phyloP scores from a whole-genome alignment of 441 rosid species.

The Populus hybrid region DNA sequence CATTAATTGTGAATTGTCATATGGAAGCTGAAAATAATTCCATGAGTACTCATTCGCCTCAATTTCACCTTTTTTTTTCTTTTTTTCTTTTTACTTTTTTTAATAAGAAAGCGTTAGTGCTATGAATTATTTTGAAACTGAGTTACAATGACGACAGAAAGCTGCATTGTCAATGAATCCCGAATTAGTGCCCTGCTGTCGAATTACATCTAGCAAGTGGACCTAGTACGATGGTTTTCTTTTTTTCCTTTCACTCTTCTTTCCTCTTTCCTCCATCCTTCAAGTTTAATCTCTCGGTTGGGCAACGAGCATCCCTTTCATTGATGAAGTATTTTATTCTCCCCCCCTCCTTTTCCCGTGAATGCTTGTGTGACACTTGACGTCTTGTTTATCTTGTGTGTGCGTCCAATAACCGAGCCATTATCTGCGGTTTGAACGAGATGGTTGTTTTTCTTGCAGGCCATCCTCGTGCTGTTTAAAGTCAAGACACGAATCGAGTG shows the following conservation, averaged over 20 bases:
- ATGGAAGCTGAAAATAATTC: background rate
- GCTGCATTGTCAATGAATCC: background rate
- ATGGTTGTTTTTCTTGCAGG: background rate
- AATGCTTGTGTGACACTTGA: constrained; percentile 1
- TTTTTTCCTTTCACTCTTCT: background rate
- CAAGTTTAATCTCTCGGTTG: background rate
- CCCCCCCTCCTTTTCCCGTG: background rate
- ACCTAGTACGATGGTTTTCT: background rate
- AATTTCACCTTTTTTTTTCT: no score
- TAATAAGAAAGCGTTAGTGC: background rate
- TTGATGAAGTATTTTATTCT: background rate
- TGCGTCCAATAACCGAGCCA: background rate
- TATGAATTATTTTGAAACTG: background rate
- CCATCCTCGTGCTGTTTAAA: background rate
- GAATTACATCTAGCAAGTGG: background rate
- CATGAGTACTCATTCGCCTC: background rate
- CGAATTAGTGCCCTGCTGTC: background rate
- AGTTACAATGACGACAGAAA: background rate
- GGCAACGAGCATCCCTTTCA: background rate
- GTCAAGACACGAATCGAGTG: background rate
- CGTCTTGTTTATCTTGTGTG: background rate
- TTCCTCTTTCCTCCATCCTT: background rate
- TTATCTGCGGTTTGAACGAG: constrained; percentile 6
- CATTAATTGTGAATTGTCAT: background rate
- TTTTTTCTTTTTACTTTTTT: background rate